phyloP scores from a whole-genome alignment of 2,329 filamentous ascomycete species.

The Fusarium sp. region DNA sequence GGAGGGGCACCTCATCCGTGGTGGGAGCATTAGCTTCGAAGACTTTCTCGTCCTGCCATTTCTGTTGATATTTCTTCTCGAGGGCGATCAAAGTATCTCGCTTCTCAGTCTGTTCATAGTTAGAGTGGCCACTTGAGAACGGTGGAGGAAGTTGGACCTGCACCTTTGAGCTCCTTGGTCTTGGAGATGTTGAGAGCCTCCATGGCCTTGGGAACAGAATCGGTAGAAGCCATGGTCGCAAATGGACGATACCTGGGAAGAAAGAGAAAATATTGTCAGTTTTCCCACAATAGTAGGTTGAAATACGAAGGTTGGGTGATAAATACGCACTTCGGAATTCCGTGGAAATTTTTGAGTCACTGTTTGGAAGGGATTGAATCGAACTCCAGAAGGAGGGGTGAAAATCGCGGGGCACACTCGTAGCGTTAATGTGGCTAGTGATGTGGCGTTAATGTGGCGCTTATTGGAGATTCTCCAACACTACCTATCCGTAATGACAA shows the following conservation, averaged over 20 bases:
- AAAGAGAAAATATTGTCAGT: conserved; percentile 10
- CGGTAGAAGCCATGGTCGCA: conserved; percentile 54
- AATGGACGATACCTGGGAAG: conserved; percentile 41
- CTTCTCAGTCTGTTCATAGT: conserved; percentile 76
- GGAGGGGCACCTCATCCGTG: conserved; percentile 77
- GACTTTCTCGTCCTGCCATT: conserved; percentile 62
- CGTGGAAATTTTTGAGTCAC: conserved; percentile 48
- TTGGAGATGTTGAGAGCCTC: conserved; percentile 64
- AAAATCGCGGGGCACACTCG: conserved; percentile 49
- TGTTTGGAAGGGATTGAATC: conserved; percentile 28
- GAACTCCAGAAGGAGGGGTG: conserved; percentile 46
- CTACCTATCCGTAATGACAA: background rate
- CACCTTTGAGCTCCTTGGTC: conserved; percentile 69
- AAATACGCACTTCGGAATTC: conserved; percentile 36
- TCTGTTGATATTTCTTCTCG: conserved; percentile 91
- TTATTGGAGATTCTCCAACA: conserved; percentile 20
- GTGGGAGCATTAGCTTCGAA: conserved; percentile 90
- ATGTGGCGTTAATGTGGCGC: conserved; percentile 42
- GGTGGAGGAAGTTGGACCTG: conserved; percentile 45
- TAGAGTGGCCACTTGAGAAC: background rate
- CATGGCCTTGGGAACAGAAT: conserved; percentile 57
- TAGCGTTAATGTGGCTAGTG: conserved; percentile 30
- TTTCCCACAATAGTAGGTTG: background rate
- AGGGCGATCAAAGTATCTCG: conserved; percentile 81
- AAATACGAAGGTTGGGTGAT: background rate